Evolutionary conservation across 768 basidiomycete genomes (phyloP).

Genomic region (Strobilomyces confusus): DNA sequence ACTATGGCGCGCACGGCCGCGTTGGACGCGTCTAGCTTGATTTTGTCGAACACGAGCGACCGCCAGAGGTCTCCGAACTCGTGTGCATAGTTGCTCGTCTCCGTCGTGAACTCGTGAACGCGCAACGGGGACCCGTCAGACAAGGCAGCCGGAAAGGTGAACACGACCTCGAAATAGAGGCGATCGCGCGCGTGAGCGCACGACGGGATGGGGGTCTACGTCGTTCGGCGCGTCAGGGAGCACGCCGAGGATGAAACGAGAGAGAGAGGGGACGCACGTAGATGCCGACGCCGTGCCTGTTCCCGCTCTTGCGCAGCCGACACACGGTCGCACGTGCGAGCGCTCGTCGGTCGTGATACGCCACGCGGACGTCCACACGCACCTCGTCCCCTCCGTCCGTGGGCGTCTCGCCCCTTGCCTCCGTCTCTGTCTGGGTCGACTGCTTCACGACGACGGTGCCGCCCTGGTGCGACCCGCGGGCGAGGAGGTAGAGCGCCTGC

Average conservation of each 20-base stretch:
- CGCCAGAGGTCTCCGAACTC: conserved; percentile 26
- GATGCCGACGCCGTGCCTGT: conserved; percentile 35
- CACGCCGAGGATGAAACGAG: too few species aligned
- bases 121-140: conserved; percentile 11
- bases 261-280: conserved; percentile 24
- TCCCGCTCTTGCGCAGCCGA: conserved; percentile 23
- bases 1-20: conserved; percentile 28
- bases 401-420: too few species aligned
- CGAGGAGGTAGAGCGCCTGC: conserved; percentile 32
- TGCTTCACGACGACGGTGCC: conserved; percentile 23
- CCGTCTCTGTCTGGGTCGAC: neutral
- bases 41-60: conserved; percentile 24
- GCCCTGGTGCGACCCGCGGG: conserved; percentile 27
- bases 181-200: conserved; percentile 7
- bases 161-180: conserved; percentile 26
- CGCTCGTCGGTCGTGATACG: conserved; percentile 22
- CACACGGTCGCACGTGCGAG: conserved; percentile 32
- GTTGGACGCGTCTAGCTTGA: conserved; percentile 25
- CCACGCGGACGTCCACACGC: conserved; percentile 27
- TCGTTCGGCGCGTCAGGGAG: neutral
- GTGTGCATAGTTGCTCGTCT: conserved; percentile 29
- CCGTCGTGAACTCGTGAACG: conserved; percentile 28
- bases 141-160: conserved; percentile 27
- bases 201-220: conserved; percentile 14
- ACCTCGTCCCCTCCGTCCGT: conserved; percentile 6